Evolutionary conservation across 768 basidiomycete species (phyloP).

Genomic region (Tricholoma sp.): DNA sequence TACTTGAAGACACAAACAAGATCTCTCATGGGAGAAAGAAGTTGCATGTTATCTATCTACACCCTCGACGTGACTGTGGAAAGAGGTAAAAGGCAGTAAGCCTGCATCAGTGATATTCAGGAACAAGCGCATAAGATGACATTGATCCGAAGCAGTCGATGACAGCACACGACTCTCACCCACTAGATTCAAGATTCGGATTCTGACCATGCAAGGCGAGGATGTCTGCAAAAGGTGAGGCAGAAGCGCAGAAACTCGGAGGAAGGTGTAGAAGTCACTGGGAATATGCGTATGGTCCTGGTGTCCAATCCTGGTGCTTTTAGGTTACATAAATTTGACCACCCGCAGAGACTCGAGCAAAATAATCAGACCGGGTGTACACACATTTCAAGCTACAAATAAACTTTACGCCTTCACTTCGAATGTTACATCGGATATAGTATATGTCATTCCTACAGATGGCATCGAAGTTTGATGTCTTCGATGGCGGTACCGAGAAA

Average conservation of each 20-base stretch:
- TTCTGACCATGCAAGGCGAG: background rate
- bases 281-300: background rate
- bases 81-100: slow-evolving; percentile 4
- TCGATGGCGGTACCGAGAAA: slow-evolving; percentile 12
- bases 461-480: background rate
- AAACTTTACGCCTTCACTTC: background rate
- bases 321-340: background rate
- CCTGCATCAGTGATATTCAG: slow-evolving; percentile 20
- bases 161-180: background rate
- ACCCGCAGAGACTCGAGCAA: background rate
- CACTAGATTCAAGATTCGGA: background rate
- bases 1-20: slow-evolving; percentile 10
- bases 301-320: background rate
- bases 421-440: background rate
- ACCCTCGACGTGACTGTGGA: slow-evolving; percentile 14
- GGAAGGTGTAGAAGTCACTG: background rate
- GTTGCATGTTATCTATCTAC: slow-evolving; percentile 3
- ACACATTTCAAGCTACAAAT: slow-evolving; percentile 7
- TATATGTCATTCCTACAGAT: background rate
- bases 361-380: slow-evolving; percentile 12
- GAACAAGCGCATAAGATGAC: slow-evolving; percentile 15
- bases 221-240: slow-evolving; percentile 8
- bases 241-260: slow-evolving; percentile 11
- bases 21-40: slow-evolving; percentile 13
- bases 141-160: background rate